Evolutionary conservation across 768 basidiomycete species (phyloP).

Genomic region (Russula brevipes): DNA sequence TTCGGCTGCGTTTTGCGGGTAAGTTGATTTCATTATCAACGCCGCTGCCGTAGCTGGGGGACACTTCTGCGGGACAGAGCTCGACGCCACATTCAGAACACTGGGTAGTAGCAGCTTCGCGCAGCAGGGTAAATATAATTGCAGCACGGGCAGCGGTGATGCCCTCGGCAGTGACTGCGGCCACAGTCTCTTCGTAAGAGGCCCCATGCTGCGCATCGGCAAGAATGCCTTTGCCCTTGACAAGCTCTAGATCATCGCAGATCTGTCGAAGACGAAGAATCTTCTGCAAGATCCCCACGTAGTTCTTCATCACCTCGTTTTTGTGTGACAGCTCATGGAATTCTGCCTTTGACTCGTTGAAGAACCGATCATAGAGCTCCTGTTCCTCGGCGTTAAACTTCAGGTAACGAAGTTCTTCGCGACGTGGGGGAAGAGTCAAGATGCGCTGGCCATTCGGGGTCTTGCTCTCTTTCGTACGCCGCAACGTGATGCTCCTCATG

Average conservation of each 20-base stretch:
- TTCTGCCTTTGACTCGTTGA: constrained; percentile 85
- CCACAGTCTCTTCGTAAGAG: constrained; percentile 70
- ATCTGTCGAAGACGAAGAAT: constrained; percentile 95
- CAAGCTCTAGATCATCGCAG: constrained; percentile 91
- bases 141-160: constrained; percentile 68
- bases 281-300: constrained; percentile 95
- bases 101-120: constrained; percentile 81
- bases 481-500: constrained; percentile 94
- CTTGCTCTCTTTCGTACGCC: constrained; percentile 91
- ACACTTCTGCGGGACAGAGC: constrained; percentile 46
- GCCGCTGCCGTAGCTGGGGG: constrained; percentile 38
- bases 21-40: constrained; percentile 48
- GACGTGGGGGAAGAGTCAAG: constrained; percentile 83
- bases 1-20: constrained; percentile 46
- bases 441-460: constrained; percentile 77
- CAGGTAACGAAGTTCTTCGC: constrained; percentile 80
- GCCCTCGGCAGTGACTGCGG: constrained; percentile 72
- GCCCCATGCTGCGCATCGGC: constrained; percentile 46
- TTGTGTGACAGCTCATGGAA: constrained; percentile 82
- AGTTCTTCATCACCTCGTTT: constrained; percentile 97
- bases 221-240: constrained; percentile 57
- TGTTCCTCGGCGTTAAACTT: constrained; percentile 80
- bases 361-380: constrained; percentile 82
- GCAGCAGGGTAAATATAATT: constrained; percentile 79
- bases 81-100: constrained; percentile 86